Evolutionary conservation across 441 rosid species (phyloP).

Genomic region (Euphorbia schlechtendalii): DNA sequence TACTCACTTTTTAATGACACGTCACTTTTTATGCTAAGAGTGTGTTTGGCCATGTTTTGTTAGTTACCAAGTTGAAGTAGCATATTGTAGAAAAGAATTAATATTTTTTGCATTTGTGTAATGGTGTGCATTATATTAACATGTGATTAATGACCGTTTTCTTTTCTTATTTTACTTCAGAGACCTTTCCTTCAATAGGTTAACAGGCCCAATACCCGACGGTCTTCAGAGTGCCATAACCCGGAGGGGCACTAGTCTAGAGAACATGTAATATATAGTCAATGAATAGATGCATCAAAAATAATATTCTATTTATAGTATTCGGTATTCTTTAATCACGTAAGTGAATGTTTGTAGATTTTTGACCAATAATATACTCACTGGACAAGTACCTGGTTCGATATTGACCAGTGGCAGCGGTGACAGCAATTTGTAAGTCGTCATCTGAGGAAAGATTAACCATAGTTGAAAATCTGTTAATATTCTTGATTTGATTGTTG

Average conservation of each 20-base stretch:
- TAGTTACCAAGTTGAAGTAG: not conserved
- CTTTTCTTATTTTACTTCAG: slow-evolving; percentile 24
- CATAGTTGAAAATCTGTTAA: not conserved
- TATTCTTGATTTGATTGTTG: slow-evolving; percentile 10
- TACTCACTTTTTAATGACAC: too few relatives aligned
- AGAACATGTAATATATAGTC: slow-evolving; percentile 44
- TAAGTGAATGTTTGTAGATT: slow-evolving; percentile 36
- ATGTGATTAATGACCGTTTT: not conserved
- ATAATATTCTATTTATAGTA: not conserved
- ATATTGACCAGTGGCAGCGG: not conserved
- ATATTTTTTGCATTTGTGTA: not conserved
- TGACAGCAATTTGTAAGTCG: slow-evolving; percentile 27
- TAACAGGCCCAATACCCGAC: slow-evolving; percentile 48
- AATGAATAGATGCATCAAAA: not conserved
- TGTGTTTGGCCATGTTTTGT: too few relatives aligned
- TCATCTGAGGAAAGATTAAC: not conserved
- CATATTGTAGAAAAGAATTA: not conserved
- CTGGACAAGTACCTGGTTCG: slow-evolving; percentile 46
- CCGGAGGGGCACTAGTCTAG: too few relatives aligned
- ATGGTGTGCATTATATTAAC: not conserved
- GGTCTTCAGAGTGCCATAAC: slow-evolving; percentile 15
- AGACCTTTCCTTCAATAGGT: slow-evolving; percentile 69
- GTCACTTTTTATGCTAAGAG: too few relatives aligned
- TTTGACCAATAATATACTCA: slow-evolving; percentile 64
- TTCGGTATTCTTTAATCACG: not conserved